A percentile compares a stretch with the other conserved stretches of the same genome.
Evolutionary conservation across 2,329 filamentous ascomycete species (phyloP).

Genomic region (Ceratocystis colombiana): DNA sequence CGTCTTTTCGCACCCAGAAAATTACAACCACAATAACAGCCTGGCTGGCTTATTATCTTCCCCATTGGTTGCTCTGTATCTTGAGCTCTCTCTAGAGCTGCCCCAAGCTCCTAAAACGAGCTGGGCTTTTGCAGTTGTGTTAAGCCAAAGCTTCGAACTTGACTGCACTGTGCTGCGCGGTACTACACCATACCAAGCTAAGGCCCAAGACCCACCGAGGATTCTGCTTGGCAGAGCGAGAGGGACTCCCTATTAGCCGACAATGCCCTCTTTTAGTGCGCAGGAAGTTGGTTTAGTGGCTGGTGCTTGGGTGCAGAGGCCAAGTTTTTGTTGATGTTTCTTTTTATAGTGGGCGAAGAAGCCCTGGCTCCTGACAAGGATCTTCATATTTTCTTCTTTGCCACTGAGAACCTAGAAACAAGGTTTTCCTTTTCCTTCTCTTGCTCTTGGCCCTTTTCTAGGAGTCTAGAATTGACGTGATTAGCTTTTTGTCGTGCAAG

Average conservation of each 20-base stretch:
- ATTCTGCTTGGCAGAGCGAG: not conserved
- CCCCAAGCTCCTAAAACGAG: not conserved
- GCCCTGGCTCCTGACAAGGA: not conserved
- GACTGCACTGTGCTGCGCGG: not conserved
- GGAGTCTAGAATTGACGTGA: not conserved
- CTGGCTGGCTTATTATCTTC: not conserved
- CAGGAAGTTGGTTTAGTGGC: not conserved
- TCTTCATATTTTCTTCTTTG: constrained; percentile 3
- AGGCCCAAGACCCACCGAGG: too few species aligned
- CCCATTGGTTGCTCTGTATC: not conserved
- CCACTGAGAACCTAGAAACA: not conserved
- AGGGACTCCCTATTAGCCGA: not conserved
- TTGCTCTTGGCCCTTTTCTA: not conserved
- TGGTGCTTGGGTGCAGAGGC: not conserved
- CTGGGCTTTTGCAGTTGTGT: not conserved
- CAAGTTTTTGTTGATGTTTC: not conserved
- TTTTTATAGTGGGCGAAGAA: constrained; percentile 3
- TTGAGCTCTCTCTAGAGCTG: not conserved
- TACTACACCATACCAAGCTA: too few species aligned
- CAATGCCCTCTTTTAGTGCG: not conserved
- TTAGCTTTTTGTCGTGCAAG: not conserved
- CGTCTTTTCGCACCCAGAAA: not conserved
- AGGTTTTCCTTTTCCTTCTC: not conserved
- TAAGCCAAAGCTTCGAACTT: not conserved
- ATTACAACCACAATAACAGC: too few species aligned